Percentiles rank a stretch among this genome's conserved stretches.
phyloP scores from a whole-genome alignment of 352 stramenopile genomes.

The Phytopythium helicoides region DNA sequence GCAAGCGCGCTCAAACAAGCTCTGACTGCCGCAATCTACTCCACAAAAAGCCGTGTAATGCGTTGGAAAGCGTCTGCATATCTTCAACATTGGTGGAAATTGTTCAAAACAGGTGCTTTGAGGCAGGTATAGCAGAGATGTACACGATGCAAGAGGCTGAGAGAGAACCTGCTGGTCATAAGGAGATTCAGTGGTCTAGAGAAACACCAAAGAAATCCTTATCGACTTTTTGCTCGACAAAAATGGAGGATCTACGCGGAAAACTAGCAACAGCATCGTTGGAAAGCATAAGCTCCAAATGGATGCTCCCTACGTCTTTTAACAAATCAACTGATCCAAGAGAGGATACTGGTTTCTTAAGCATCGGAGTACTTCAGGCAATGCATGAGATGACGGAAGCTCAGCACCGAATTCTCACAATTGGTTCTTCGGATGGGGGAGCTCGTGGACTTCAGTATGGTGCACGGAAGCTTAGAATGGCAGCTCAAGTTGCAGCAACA shows the following conservation, averaged over 20 bases:
- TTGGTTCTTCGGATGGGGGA: neutral
- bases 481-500: neutral
- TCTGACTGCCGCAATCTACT: no score
- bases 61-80: no score
- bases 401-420: neutral
- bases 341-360: neutral
- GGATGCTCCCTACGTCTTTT: neutral
- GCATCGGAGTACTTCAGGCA: neutral
- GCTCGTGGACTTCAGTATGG: neutral
- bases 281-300: conserved; percentile 1
- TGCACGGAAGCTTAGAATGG: neutral
- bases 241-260: conserved; percentile 9
- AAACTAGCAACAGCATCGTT: conserved; percentile 14
- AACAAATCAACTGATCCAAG: no score
- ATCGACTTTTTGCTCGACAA: conserved; percentile 12
- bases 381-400: neutral
- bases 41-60: no score
- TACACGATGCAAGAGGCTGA: no score
- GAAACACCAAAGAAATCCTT: neutral
- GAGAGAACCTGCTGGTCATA: no score
- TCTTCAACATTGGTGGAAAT: no score
- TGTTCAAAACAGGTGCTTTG: no score
- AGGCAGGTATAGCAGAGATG: no score
- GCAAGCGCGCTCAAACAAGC: no score
- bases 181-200: no score